phyloP scores from a whole-genome alignment of 2,329 filamentous ascomycete species.

The Pyrenochaeta sp. region DNA sequence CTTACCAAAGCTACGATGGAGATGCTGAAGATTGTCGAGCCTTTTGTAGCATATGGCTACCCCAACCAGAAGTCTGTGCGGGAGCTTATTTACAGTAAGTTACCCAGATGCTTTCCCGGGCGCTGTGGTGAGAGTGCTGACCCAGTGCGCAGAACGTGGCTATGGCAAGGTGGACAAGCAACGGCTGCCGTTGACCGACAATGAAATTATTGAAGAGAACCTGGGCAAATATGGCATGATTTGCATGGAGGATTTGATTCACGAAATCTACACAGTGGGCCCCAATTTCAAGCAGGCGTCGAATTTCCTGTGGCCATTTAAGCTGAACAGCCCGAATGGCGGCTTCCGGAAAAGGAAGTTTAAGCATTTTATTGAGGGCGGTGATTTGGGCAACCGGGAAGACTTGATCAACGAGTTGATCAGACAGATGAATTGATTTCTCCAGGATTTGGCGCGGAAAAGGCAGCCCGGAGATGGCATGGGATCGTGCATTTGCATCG shows the following conservation, averaged over 20 bases:
- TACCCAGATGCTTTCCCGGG: slow-evolving; percentile 65
- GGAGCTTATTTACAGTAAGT: slow-evolving; percentile 99
- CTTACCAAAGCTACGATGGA: slow-evolving; percentile 97
- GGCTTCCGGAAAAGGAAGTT: slow-evolving; percentile 98
- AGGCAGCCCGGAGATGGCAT: slow-evolving; percentile 27
- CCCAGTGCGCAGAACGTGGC: slow-evolving; percentile 69
- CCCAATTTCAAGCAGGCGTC: slow-evolving; percentile 98
- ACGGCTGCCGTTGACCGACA: slow-evolving; percentile 95
- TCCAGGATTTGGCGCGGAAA: slow-evolving; percentile 14
- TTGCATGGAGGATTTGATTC: slow-evolving; percentile 98
- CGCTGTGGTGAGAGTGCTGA: slow-evolving; percentile 14
- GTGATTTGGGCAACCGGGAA: slow-evolving; percentile 98
- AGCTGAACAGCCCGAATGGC: slow-evolving; percentile 97
- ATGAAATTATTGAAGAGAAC: slow-evolving; percentile 94
- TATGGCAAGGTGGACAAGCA: slow-evolving; percentile 99
- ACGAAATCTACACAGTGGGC: slow-evolving; percentile 96
- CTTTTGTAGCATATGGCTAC: slow-evolving; percentile 99
- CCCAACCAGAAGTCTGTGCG: slow-evolving; percentile 99
- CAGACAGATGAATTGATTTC: slow-evolving; percentile 93
- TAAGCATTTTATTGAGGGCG: slow-evolving; percentile 98
- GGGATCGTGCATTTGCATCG: slow-evolving; percentile 31
- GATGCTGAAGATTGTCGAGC: slow-evolving; percentile 98
- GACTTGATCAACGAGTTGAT: slow-evolving; percentile 97
- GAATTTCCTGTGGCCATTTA: slow-evolving; percentile 99
- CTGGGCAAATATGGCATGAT: slow-evolving; percentile 98